Evolutionary conservation across 192 early-diverging fungal species (phyloP).

Genomic region (Rhizophagus clarus): DNA sequence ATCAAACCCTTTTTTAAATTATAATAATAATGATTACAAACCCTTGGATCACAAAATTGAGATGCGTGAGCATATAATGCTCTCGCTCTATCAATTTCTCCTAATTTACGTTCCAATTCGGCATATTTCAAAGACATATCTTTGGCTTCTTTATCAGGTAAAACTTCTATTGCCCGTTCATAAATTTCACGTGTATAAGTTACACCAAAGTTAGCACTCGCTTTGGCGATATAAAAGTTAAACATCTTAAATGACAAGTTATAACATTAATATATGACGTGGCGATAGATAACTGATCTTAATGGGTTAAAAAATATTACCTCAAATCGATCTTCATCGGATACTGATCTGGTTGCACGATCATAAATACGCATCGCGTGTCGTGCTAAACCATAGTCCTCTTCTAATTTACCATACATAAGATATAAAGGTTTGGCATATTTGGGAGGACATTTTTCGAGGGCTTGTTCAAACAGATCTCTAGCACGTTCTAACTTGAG

Average conservation of each 20-base stretch:
- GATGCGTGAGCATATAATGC: slow-evolving; percentile 84
- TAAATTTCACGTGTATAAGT: slow-evolving; percentile 90
- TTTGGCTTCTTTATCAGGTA: slow-evolving; percentile 81
- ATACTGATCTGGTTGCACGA: slow-evolving; percentile 82
- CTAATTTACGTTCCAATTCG: slow-evolving; percentile 83
- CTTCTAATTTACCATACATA: slow-evolving; percentile 91
- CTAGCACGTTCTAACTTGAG: slow-evolving; percentile 86
- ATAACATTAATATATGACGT: not conserved
- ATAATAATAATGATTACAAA: slow-evolving; percentile 34
- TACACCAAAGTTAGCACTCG: slow-evolving; percentile 82
- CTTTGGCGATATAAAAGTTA: slow-evolving; percentile 89
- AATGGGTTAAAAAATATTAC: slow-evolving; percentile 30
- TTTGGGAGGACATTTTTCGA: slow-evolving; percentile 81
- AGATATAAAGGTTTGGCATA: slow-evolving; percentile 87
- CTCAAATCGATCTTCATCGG: slow-evolving; percentile 71
- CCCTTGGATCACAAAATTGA: slow-evolving; percentile 87
- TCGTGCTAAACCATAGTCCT: slow-evolving; percentile 86
- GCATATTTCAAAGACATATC: slow-evolving; percentile 83
- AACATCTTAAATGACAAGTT: slow-evolving; percentile 58
- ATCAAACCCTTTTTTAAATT: not conserved
- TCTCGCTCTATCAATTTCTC: slow-evolving; percentile 94
- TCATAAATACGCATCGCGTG: slow-evolving; percentile 95
- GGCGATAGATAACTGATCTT: too few species aligned
- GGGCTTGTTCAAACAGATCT: slow-evolving; percentile 94
- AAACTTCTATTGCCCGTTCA: slow-evolving; percentile 82